Evolutionary conservation across 768 basidiomycete genomes (phyloP).

Genomic region (Trametes maxima): DNA sequence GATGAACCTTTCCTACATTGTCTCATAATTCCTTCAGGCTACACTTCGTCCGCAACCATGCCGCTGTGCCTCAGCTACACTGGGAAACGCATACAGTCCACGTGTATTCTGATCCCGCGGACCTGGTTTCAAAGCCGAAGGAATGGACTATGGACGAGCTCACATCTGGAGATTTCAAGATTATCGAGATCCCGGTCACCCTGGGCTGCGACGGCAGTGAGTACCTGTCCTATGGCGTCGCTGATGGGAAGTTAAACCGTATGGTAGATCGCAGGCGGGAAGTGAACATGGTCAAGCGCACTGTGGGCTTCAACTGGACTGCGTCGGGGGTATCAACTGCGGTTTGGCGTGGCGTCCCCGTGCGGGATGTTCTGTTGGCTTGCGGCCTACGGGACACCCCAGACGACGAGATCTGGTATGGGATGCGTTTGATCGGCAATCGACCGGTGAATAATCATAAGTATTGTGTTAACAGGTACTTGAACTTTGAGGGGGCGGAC

Average conservation of each 20-base stretch:
- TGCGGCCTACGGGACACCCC: constrained; percentile 21
- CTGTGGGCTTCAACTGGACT: constrained; percentile 23
- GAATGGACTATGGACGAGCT: constrained; percentile 27
- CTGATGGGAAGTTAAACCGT: neutral
- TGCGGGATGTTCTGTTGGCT: constrained; percentile 25
- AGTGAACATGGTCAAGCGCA: constrained; percentile 27
- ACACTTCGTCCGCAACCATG: constrained; percentile 29
- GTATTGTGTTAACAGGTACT: constrained; percentile 2
- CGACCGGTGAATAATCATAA: no score
- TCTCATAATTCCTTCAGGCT: constrained; percentile 8
- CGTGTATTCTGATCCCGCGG: constrained; percentile 7
- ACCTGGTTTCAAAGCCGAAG: constrained; percentile 10
- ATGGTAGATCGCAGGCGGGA: constrained; percentile 23
- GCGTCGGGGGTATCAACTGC: constrained; percentile 25
- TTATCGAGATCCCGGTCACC: constrained; percentile 25
- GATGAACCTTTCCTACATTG: neutral
- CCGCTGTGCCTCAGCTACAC: constrained; percentile 22
- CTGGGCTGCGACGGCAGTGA: constrained; percentile 31
- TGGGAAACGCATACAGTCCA: constrained; percentile 26
- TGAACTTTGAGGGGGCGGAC: constrained; percentile 28
- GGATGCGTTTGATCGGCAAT: neutral
- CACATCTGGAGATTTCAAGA: constrained; percentile 9
- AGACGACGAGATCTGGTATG: constrained; percentile 22
- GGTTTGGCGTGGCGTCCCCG: constrained; percentile 23
- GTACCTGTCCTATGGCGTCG: neutral